Evolutionary conservation across 2,329 filamentous ascomycete species (phyloP).

Genomic region (Ceratocystis smalleyi): DNA sequence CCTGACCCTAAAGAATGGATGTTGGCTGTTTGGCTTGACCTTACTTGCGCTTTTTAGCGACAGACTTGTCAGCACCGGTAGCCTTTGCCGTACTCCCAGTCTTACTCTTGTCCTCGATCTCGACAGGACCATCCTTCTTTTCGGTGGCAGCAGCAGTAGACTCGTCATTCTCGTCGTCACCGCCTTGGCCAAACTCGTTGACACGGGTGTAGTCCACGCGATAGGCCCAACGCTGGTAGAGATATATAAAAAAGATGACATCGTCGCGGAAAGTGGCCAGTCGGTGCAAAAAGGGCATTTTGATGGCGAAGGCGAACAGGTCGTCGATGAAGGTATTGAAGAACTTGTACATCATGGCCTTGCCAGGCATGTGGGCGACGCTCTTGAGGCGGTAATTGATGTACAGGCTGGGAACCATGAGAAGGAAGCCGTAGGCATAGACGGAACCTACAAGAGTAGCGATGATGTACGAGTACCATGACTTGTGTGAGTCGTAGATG

Average conservation of each 20-base stretch:
- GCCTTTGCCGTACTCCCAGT: constrained; percentile 28
- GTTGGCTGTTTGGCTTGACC: not conserved
- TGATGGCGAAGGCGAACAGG: constrained; percentile 96
- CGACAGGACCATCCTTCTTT: constrained; percentile 27
- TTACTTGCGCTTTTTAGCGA: constrained; percentile 30
- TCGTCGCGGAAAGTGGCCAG: constrained; percentile 88
- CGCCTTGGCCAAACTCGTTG: constrained; percentile 96
- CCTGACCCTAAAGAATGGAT: not conserved
- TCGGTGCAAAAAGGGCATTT: constrained; percentile 91
- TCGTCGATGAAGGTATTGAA: constrained; percentile 98
- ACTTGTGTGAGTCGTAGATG: constrained; percentile 88
- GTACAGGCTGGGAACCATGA: constrained; percentile 96
- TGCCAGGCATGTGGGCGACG: constrained; percentile 91
- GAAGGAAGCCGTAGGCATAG: constrained; percentile 95
- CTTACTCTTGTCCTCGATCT: constrained; percentile 24
- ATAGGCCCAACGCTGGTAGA: constrained; percentile 91
- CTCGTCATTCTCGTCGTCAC: constrained; percentile 55
- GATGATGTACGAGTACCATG: constrained; percentile 94
- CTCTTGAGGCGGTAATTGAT: constrained; percentile 97
- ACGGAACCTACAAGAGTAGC: constrained; percentile 88
- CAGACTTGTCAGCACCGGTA: constrained; percentile 35
- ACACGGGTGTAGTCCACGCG: constrained; percentile 80
- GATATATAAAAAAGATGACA: constrained; percentile 93
- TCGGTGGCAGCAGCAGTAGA: constrained; percentile 23
- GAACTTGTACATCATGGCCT: constrained; percentile 97